Evolutionary conservation across 768 basidiomycete genomes (phyloP).

Genomic region (Xerocomus potaroensis): DNA sequence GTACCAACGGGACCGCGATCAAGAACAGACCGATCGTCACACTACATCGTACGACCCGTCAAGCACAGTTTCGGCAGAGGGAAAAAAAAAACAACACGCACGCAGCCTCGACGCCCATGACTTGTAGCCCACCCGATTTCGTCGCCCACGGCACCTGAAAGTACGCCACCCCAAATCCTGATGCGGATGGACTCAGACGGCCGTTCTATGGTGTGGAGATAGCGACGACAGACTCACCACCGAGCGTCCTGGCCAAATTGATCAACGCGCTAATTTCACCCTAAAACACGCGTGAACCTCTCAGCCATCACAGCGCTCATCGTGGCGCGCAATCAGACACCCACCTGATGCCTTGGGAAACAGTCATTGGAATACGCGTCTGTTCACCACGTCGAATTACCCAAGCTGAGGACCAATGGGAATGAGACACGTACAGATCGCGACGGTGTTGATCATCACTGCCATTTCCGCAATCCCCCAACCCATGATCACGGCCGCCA

Average conservation of each 20-base stretch:
- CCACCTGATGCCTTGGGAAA: constrained; percentile 32
- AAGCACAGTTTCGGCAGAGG: too few species aligned
- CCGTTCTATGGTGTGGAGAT: neutral
- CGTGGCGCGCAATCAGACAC: neutral
- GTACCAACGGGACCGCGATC: constrained; percentile 34
- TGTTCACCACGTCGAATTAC: constrained; percentile 6
- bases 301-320: neutral
- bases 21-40: constrained; percentile 34
- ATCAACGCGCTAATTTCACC: constrained; percentile 44
- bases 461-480: constrained; percentile 41
- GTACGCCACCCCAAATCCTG: constrained; percentile 37
- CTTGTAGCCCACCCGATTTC: constrained; percentile 30
- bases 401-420: neutral
- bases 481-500: constrained; percentile 34
- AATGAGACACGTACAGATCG: constrained; percentile 28
- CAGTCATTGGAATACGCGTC: constrained; percentile 39
- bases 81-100: too few species aligned
- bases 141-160: constrained; percentile 40
- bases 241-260: constrained; percentile 36
- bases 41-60: constrained; percentile 22
- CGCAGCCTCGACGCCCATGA: constrained; percentile 38
- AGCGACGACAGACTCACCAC: constrained; percentile 16
- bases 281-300: constrained; percentile 4
- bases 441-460: constrained; percentile 39
- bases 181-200: neutral